Base-by-base conservation (phyloP, 768 basidiomycete species). In the Lentinula sp. region DNA sequence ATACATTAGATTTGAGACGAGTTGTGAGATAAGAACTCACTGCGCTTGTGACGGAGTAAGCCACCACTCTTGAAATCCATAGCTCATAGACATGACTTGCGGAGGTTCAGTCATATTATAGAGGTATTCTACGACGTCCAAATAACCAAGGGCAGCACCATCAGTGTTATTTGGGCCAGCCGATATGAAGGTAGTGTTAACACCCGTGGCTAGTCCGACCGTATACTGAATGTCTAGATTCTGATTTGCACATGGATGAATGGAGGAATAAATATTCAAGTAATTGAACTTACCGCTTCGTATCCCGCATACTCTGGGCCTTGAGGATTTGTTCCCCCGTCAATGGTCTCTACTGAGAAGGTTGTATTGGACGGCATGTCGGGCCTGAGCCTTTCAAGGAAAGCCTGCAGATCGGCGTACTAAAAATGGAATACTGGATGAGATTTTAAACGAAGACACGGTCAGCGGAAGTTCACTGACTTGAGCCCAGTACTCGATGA, bases 251-350 rank as follows among this genome's bases (percentile, higher is more conserved):
- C n/a, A 34, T 51, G 54, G 62, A 37, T 31, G 9, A 28, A 54
- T 5, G 18, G 48, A 49, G 11, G 48, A 49, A 15, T 15, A 18
- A 63, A 9, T 48, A 16, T 48, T 10, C 48, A 23, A 13, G 9
- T 3, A 49, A 34, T 34, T 6, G 50, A n/a, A 10, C 67, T 52
- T 57, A 70, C 69, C 6, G 69, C 71, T 62, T 73, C 71, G 39
- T 63, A 54, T 10, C 70, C 69, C 15, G 68, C 67, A 23, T 67
- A 31, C 28, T 31, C 39, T 4, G 61, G 56, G 5, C 53, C 60
- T 61, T 71, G 72, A 3, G 69, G 65, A 59, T 71, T 70, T 13
- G 28, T 43, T 4, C 70, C 71, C n/a, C 69, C 70, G 52, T 71
- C 68, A 16, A 71, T 57, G 13, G 67, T 63, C 43, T 69, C 45